Evolutionary conservation across 1,284 basidiomycete genomes (phyloP).

Genomic region (Vanrija humicola): DNA sequence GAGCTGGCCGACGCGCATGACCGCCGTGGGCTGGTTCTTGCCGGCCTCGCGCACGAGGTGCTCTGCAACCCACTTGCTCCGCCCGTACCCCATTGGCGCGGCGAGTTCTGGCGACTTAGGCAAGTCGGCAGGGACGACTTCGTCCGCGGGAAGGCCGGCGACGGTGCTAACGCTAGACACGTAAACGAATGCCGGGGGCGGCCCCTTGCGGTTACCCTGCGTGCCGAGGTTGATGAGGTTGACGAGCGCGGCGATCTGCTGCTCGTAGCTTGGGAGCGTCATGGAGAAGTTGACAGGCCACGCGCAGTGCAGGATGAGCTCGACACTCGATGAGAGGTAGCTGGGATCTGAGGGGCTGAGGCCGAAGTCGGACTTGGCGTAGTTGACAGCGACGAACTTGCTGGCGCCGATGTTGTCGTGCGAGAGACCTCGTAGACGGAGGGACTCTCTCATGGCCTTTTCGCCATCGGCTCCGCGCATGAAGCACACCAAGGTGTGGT

Average conservation of each 20-base stretch:
- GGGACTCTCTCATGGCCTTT: conserved; percentile 20
- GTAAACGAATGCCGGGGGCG: conserved; percentile 53
- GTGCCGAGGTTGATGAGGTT: conserved; percentile 57
- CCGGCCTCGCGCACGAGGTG: conserved; percentile 53
- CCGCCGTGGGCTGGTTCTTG: neutral
- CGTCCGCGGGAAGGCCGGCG: conserved; percentile 29
- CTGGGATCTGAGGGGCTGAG: conserved; percentile 48
- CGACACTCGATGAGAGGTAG: conserved; percentile 28
- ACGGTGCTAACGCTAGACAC: conserved; percentile 56
- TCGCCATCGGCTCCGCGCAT: conserved; percentile 39
- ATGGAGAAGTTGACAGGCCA: conserved; percentile 48
- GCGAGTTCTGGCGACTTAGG: conserved; percentile 30
- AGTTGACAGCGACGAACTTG: conserved; percentile 51
- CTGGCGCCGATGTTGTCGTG: neutral
- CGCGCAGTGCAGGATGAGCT: conserved; percentile 52
- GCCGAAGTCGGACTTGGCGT: conserved; percentile 46
- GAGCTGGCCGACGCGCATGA: conserved; percentile 53
- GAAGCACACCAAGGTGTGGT: conserved; percentile 55
- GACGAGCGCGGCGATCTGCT: conserved; percentile 55
- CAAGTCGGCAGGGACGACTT: conserved; percentile 28
- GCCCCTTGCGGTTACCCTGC: neutral
- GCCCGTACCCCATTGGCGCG: conserved; percentile 56
- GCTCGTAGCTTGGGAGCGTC: conserved; percentile 54
- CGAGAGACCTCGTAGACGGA: conserved; percentile 7
- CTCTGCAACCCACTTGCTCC: conserved; percentile 62